Conservation (phyloP, 768 basidiomycete genomes). For the Trametes cingulata region DNA sequence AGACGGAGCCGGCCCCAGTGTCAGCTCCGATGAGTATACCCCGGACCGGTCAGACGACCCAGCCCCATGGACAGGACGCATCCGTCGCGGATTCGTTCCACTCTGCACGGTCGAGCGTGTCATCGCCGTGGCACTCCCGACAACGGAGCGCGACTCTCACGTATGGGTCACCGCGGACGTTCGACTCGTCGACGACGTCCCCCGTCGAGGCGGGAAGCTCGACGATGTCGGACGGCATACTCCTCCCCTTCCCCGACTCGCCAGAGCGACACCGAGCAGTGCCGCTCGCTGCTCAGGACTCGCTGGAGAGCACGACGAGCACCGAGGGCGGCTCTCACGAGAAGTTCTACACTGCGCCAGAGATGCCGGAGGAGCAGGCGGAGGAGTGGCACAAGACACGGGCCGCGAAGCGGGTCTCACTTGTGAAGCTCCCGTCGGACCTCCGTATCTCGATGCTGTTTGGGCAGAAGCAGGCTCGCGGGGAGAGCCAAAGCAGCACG, state of each 20-base stretch:
- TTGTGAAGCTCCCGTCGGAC: slow-evolving; percentile 70
- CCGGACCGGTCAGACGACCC: slow-evolving; percentile 6
- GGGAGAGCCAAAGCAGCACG: slow-evolving; percentile 13
- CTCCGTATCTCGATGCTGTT: slow-evolving; percentile 36
- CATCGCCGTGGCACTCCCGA: slow-evolving; percentile 4
- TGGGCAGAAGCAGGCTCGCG: slow-evolving; percentile 29
- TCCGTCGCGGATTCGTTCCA: slow-evolving; percentile 61
- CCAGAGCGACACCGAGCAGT: slow-evolving; percentile 11
- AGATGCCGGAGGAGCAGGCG: slow-evolving; percentile 66
- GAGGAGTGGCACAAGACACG: slow-evolving; percentile 88
- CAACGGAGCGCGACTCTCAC: slow-evolving; percentile 13
- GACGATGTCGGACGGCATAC: slow-evolving; percentile 6
- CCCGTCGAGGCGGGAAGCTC: slow-evolving; percentile 4
- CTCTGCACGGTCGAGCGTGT: slow-evolving; percentile 53
- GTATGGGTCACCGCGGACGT: slow-evolving; percentile 2
- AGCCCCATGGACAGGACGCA: slow-evolving; percentile 46
- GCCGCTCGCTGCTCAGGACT: slow-evolving; percentile 24
- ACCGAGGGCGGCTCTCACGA: slow-evolving; percentile 39
- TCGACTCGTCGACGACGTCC: slow-evolving; percentile 21
- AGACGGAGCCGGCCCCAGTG: slow-evolving; percentile 6
- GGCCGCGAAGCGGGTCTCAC: slow-evolving; percentile 81
- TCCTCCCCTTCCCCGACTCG: slow-evolving; percentile 18
- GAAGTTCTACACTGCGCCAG: slow-evolving; percentile 46
- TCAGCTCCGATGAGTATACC: slow-evolving; percentile 22
- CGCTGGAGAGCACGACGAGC: slow-evolving; percentile 22